phyloP scores from a whole-genome alignment of 179 eudicot species.

The Heliamphora pulchella region DNA sequence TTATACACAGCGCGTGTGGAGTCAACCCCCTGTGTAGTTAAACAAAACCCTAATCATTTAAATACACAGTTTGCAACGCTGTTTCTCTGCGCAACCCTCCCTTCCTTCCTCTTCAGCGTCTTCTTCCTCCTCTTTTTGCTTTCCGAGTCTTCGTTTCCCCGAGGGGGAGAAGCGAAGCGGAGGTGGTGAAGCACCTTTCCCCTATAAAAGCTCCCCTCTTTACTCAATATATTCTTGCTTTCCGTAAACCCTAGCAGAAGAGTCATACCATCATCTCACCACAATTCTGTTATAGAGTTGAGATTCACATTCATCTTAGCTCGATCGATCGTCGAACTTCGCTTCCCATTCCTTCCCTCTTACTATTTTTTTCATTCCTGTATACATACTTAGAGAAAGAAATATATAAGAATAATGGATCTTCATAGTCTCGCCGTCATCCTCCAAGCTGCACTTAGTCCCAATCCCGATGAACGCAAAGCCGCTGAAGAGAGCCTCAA shows the following conservation, averaged over 20 bases:
- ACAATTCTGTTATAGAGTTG: neutral
- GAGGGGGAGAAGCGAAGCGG: too few relatives aligned
- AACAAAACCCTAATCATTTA: slow-evolving; percentile 15
- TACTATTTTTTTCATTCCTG: neutral
- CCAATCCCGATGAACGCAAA: slow-evolving; percentile 84
- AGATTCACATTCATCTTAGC: neutral
- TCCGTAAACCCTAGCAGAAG: neutral
- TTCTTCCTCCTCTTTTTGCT: neutral
- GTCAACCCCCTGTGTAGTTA: neutral
- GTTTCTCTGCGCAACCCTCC: slow-evolving; percentile 13
- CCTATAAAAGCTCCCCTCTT: neutral
- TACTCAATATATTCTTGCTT: neutral
- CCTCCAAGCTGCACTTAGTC: slow-evolving; percentile 91
- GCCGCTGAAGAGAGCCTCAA: slow-evolving; percentile 91
- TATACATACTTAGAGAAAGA: neutral
- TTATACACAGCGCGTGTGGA: neutral
- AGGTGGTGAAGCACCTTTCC: too few relatives aligned
- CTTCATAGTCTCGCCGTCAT: slow-evolving; percentile 64
- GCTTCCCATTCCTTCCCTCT: neutral
- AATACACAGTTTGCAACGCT: slow-evolving; percentile 4
- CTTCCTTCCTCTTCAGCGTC: neutral
- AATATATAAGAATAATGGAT: slow-evolving; percentile 45
- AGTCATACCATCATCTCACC: neutral
- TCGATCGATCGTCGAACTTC: neutral
- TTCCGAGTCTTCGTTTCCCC: neutral